These are phyloP conservation scores for Aspergillus melleus DNA, from an alignment of 2,329 filamentous ascomycete genomes.

Conservation along the genomic window DNA sequence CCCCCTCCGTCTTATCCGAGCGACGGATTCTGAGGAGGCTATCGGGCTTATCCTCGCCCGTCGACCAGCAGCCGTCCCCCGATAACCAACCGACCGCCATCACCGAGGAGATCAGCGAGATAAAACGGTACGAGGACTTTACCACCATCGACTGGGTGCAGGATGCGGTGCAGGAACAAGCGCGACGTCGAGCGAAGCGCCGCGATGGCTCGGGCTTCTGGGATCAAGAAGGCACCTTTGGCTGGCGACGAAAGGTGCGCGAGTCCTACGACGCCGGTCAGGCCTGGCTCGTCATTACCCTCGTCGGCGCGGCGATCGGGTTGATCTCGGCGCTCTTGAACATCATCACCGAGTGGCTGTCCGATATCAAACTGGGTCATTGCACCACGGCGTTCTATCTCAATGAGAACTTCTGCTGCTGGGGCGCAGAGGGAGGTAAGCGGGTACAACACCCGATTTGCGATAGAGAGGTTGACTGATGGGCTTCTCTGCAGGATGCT, in stretches of 20 bases:
- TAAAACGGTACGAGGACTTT: constrained; percentile 98
- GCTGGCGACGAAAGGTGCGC: constrained; percentile 78
- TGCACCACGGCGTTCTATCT: constrained; percentile 95
- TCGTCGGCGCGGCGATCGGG: constrained; percentile 89
- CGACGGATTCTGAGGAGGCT: constrained; percentile 39
- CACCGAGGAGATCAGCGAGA: constrained; percentile 93
- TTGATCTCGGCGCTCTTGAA: constrained; percentile 90
- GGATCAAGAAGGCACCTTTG: constrained; percentile 65
- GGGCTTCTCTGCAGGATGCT: constrained; percentile 60
- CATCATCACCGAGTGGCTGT: constrained; percentile 95
- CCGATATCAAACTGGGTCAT: constrained; percentile 93
- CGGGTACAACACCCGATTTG: constrained; percentile 11
- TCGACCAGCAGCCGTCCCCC: constrained; percentile 59
- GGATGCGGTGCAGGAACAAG: constrained; percentile 87
- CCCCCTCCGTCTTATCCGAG: constrained; percentile 33
- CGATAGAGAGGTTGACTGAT: neutral
- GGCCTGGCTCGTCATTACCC: constrained; percentile 94
- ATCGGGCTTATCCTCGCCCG: constrained; percentile 55
- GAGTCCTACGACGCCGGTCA: constrained; percentile 95
- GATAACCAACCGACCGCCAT: constrained; percentile 65
- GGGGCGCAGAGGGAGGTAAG: constrained; percentile 82
- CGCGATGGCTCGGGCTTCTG: constrained; percentile 72
- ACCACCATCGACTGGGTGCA: constrained; percentile 98
- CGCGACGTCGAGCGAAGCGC: constrained; percentile 73
- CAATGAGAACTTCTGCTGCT: constrained; percentile 97